A percentile compares a stretch with the other conserved stretches of the same genome.
Evolutionary conservation across 495 filamentous ascomycete species (phyloP).

Genomic region (Xylaria scruposa): DNA sequence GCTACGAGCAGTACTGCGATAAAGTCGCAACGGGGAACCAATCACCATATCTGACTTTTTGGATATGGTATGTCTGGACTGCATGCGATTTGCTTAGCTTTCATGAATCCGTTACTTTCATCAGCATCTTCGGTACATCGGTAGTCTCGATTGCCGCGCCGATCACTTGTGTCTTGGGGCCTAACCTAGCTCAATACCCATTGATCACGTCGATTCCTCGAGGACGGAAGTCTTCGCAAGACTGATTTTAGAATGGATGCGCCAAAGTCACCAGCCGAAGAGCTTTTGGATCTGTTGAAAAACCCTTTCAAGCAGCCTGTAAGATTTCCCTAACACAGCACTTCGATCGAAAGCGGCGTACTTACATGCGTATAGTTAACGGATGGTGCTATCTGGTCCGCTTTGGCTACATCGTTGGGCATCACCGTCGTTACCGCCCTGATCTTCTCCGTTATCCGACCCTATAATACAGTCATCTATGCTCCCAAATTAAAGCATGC

Average conservation of each 20-base stretch:
- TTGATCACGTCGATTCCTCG: background rate
- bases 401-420: conserved; percentile 81
- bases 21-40: background rate
- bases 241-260: conserved; percentile 27
- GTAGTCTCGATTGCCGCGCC: background rate
- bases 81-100: background rate
- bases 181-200: background rate
- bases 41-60: background rate
- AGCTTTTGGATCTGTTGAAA: conserved; percentile 52
- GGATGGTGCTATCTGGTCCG: conserved; percentile 73
- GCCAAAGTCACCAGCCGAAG: conserved; percentile 33
- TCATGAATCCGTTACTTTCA: background rate
- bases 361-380: conserved; percentile 37
- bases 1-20: background rate
- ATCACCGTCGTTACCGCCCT: conserved; percentile 74
- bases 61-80: background rate
- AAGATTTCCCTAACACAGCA: conserved; percentile 25
- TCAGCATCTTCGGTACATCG: conserved; percentile 4
- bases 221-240: background rate
- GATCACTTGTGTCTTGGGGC: background rate
- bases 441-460: conserved; percentile 86
- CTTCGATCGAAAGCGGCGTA: background rate
- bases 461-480: conserved; percentile 89
- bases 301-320: conserved; percentile 58
- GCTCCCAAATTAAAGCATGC: conserved; percentile 93